These are phyloP conservation scores for Mycena metata DNA, from an alignment of 768 basidiomycete species.

Conservation along the genomic window DNA sequence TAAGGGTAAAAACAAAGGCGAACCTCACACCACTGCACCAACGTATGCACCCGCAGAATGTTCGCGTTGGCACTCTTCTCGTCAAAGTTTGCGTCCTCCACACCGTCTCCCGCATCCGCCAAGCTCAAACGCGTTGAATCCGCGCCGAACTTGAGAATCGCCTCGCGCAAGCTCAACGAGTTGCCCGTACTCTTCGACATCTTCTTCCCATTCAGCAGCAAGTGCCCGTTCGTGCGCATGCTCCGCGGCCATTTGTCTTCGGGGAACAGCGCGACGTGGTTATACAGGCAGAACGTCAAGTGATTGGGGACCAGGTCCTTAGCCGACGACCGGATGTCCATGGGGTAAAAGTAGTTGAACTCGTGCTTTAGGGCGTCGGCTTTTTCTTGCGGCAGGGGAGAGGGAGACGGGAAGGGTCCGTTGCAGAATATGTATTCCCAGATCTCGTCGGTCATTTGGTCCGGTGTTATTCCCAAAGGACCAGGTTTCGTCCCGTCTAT, in stretches of 20 bases:
- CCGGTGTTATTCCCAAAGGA: slow-evolving; percentile 85
- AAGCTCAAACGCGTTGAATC: slow-evolving; percentile 93
- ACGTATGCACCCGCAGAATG: slow-evolving; percentile 91
- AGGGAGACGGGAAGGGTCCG: slow-evolving; percentile 78
- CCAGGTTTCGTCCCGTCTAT: slow-evolving; percentile 87
- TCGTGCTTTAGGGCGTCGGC: slow-evolving; percentile 89
- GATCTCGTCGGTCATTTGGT: slow-evolving; percentile 97
- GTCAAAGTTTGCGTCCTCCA: slow-evolving; percentile 99
- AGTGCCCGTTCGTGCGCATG: slow-evolving; percentile 95
- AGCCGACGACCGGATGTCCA: slow-evolving; percentile 97
- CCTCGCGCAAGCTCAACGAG: slow-evolving; percentile 89
- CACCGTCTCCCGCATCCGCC: slow-evolving; percentile 97
- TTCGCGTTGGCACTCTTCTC: slow-evolving; percentile 98
- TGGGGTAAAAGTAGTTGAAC: slow-evolving; percentile 97
- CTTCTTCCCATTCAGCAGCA: slow-evolving; percentile 98
- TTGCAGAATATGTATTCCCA: slow-evolving; percentile 95
- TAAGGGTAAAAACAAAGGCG: slow-evolving; percentile 36
- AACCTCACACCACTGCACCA: slow-evolving; percentile 94
- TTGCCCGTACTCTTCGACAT: slow-evolving; percentile 99
- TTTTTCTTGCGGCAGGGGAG: slow-evolving; percentile 80
- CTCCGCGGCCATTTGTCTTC: slow-evolving; percentile 90
- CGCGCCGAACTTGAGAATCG: slow-evolving; percentile 95
- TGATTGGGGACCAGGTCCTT: slow-evolving; percentile 98
- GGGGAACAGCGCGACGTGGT: slow-evolving; percentile 95
- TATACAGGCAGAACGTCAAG: slow-evolving; percentile 93